Evolutionary conservation across 73 alveolate genomes (phyloP).

Genomic region (Vitrella brassicaformis): DNA sequence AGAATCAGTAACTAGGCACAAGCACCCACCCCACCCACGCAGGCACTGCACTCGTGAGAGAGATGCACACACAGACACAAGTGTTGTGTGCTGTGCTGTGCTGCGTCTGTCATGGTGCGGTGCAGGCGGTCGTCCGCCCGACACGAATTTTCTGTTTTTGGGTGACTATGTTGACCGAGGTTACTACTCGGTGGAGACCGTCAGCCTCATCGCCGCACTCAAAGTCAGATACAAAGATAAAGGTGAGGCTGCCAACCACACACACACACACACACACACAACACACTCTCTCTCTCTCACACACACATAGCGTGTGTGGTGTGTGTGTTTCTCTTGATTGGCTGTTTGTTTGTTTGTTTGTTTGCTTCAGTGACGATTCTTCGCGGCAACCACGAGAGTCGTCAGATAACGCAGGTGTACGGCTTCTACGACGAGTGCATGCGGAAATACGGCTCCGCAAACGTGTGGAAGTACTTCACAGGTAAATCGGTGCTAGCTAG

Average conservation of each 20-base stretch:
- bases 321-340: not conserved
- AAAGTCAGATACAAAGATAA: conserved; percentile 66
- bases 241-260: not conserved
- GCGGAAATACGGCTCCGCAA: conserved; percentile 75
- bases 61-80: not conserved
- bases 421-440: conserved; percentile 88
- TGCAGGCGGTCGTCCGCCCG: conserved; percentile 54
- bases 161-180: conserved; percentile 77
- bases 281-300: not conserved
- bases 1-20: conserved; percentile 36
- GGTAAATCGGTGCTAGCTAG: conserved; percentile 55
- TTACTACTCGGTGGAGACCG: conserved; percentile 72
- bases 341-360: not conserved
- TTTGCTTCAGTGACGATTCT: conserved; percentile 49
- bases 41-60: not conserved
- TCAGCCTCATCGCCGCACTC: conserved; percentile 58
- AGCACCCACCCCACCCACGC: not conserved
- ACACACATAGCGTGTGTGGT: not conserved
- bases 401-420: conserved; percentile 69
- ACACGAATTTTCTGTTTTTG: conserved; percentile 47
- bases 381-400: conserved; percentile 87
- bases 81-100: not conserved
- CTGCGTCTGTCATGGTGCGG: not conserved
- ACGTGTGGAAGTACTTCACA: conserved; percentile 74
- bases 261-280: not conserved